Evolutionary conservation across 176 grass and related monocot genomes (phyloP).

Genomic region (Panicum miliaceum): DNA sequence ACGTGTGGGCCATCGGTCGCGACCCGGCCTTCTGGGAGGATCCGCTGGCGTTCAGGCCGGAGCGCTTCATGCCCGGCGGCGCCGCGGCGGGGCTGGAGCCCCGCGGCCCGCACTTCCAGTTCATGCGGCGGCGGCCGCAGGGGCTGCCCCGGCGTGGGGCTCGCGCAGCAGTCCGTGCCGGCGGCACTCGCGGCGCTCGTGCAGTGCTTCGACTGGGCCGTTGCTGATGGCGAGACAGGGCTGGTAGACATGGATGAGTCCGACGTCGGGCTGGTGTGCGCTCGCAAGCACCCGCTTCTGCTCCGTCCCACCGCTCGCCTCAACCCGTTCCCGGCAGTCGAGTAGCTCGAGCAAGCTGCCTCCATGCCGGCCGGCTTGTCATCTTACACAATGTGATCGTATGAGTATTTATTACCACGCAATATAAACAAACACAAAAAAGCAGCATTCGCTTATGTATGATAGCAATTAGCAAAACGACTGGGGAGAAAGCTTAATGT

Average conservation of each 20-base stretch:
- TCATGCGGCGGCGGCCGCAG: constrained; percentile 67
- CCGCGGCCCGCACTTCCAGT: constrained; percentile 64
- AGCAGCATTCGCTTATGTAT: too few relatives aligned
- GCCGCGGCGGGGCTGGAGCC: constrained; percentile 28
- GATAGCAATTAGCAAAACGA: too few relatives aligned
- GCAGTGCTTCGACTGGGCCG: constrained; percentile 78
- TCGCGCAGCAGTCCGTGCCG: constrained; percentile 60
- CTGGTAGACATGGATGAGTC: constrained; percentile 67
- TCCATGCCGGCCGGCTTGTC: neutral
- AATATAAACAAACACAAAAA: too few relatives aligned
- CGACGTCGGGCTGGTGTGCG: constrained; percentile 49
- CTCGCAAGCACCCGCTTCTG: constrained; percentile 41
- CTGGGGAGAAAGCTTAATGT: too few relatives aligned
- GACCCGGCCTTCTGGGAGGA: constrained; percentile 61
- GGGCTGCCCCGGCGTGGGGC: constrained; percentile 62
- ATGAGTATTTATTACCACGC: too few relatives aligned
- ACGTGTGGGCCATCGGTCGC: constrained; percentile 69
- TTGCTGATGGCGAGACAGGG: neutral
- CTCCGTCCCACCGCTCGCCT: constrained; percentile 7
- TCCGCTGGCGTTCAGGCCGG: constrained; percentile 67
- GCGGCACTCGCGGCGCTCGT: constrained; percentile 49
- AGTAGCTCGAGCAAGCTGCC: neutral
- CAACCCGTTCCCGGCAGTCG: constrained; percentile 5
- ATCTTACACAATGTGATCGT: neutral
- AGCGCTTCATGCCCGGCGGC: constrained; percentile 59